Conservation (phyloP, 2,329 filamentous ascomycete species). For the Trichothecium sympodiale region DNA sequence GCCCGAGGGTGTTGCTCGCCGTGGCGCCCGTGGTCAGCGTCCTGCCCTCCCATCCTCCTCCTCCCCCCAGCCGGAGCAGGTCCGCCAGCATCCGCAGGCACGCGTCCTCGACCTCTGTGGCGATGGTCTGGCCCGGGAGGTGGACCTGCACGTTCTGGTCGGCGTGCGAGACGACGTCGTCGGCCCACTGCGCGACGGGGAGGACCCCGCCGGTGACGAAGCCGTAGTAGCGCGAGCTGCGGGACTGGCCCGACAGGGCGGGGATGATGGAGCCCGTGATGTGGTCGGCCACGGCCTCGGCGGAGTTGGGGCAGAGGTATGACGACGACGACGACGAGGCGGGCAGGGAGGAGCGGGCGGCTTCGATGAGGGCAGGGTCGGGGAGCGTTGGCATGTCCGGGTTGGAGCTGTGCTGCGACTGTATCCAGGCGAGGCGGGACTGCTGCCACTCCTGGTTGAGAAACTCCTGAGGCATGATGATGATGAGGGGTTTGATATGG, state of each 20-base stretch:
- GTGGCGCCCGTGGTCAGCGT: constrained; percentile 55
- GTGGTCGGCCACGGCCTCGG: constrained; percentile 24
- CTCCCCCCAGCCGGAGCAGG: constrained; percentile 48
- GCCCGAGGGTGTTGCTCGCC: constrained; percentile 71
- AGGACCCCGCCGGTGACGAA: constrained; percentile 80
- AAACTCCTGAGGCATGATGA: constrained; percentile 7
- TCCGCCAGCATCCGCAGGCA: constrained; percentile 60
- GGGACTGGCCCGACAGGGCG: constrained; percentile 55
- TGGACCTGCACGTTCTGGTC: constrained; percentile 85
- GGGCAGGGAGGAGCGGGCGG: constrained; percentile 29
- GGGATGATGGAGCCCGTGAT: constrained; percentile 36
- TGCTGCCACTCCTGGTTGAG: constrained; percentile 13
- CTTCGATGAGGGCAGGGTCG: constrained; percentile 16
- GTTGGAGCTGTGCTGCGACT: constrained; percentile 7
- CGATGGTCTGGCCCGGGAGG: constrained; percentile 61
- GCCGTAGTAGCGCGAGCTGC: constrained; percentile 65
- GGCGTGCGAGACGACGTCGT: constrained; percentile 68
- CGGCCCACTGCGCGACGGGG: constrained; percentile 69
- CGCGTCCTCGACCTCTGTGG: constrained; percentile 65
- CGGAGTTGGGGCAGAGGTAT: constrained; percentile 20
- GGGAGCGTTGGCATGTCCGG: constrained; percentile 25
- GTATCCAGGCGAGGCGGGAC: constrained; percentile 12
- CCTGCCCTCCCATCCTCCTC: constrained; percentile 45
- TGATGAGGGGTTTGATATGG: background rate
- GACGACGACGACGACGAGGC: constrained; percentile 10